A percentile compares a stretch with the other conserved stretches of the same genome.
phyloP scores from a whole-genome alignment of 2,329 filamentous ascomycete species.

The Diplodia sapinea region DNA sequence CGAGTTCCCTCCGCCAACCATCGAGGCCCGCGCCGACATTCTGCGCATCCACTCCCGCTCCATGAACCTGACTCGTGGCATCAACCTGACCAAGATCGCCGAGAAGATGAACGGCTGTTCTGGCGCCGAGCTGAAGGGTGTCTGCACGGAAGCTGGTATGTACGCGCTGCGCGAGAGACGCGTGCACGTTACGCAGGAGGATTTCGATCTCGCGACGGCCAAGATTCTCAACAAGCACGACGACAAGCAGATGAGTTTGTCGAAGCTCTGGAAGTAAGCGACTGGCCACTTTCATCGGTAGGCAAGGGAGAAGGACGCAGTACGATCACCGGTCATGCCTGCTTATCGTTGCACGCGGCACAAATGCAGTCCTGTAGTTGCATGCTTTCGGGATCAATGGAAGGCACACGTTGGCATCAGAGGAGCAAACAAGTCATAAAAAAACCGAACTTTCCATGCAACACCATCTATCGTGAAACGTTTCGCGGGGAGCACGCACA shows the following conservation, averaged over 20 bases:
- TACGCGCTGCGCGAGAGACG: slow-evolving; percentile 92
- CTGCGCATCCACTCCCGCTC: slow-evolving; percentile 95
- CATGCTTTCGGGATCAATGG: slow-evolving; percentile 4
- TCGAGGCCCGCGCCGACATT: slow-evolving; percentile 96
- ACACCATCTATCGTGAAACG: slow-evolving; percentile 14
- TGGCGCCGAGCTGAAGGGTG: slow-evolving; percentile 96
- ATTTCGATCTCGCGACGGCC: slow-evolving; percentile 96
- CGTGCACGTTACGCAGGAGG: slow-evolving; percentile 98
- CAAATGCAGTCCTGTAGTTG: neutral
- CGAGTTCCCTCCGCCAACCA: slow-evolving; percentile 95
- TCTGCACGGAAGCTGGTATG: slow-evolving; percentile 98
- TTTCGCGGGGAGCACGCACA: neutral
- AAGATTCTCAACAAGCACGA: slow-evolving; percentile 99
- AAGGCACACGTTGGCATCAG: neutral
- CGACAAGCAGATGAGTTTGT: slow-evolving; percentile 92
- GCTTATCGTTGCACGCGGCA: slow-evolving; percentile 14
- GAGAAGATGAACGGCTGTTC: slow-evolving; percentile 99
- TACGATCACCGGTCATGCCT: slow-evolving; percentile 5
- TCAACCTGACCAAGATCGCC: slow-evolving; percentile 97
- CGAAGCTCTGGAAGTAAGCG: slow-evolving; percentile 80
- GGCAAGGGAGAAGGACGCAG: slow-evolving; percentile 10
- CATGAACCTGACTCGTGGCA: slow-evolving; percentile 97
- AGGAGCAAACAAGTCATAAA: slow-evolving; percentile 19
- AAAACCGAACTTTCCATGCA: slow-evolving; percentile 15
- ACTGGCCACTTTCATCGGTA: neutral